Percentiles rank a stretch among this genome's conserved stretches.
phyloP scores from a whole-genome alignment of 352 stramenopile species.

The Globisporangium iwayamae region DNA sequence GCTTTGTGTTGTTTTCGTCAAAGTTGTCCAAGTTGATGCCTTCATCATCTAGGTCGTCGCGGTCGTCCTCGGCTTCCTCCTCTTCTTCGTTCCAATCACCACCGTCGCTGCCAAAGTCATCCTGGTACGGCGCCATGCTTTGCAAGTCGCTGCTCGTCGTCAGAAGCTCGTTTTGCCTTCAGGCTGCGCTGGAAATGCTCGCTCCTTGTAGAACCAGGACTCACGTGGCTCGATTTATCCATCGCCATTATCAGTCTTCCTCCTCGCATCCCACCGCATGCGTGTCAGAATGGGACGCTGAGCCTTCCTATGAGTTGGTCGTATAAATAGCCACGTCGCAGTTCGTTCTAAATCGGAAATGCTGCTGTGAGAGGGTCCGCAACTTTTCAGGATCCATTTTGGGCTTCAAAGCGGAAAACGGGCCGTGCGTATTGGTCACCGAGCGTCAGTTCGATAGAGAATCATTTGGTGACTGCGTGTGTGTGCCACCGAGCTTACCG shows the following conservation, averaged over 20 bases:
- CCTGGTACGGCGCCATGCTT: slow-evolving; percentile 3
- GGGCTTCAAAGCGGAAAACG: neutral
- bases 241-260: neutral
- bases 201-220: neutral
- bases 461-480: neutral
- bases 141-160: neutral
- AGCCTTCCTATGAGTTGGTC: neutral
- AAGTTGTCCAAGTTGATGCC: slow-evolving; percentile 64
- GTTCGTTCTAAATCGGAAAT: neutral
- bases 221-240: neutral
- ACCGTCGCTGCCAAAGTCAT: neutral
- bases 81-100: neutral
- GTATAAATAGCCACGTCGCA: neutral
- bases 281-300: slow-evolving; percentile 1
- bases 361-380: neutral
- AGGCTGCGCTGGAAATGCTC: neutral
- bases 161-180: neutral
- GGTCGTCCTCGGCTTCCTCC: neutral
- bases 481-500: neutral
- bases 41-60: slow-evolving; percentile 10
- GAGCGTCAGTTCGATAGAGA: neutral
- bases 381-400: neutral
- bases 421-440: neutral
- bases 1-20: slow-evolving; percentile 32
- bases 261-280: neutral